A percentile compares a stretch with the other conserved stretches of the same genome.
Conservation (phyloP, 2,329 filamentous ascomycete species). For the Colletotrichum higginsianum region DNA sequence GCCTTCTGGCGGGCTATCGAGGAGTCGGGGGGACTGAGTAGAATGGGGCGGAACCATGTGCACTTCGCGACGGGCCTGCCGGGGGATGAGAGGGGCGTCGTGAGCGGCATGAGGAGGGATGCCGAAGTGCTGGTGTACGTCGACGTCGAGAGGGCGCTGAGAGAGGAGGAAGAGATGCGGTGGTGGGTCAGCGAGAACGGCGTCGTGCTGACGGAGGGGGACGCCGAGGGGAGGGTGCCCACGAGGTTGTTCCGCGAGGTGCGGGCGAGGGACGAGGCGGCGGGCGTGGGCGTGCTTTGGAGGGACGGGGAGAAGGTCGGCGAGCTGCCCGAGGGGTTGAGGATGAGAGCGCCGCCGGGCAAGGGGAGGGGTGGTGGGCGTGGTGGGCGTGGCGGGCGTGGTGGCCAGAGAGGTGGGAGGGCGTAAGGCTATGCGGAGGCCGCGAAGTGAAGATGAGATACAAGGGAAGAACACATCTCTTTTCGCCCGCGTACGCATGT, state of each 20-base stretch:
- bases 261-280: slow-evolving; percentile 65
- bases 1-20: slow-evolving; percentile 83
- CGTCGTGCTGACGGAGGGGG: slow-evolving; percentile 77
- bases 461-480: too few species aligned
- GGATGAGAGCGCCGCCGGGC: slow-evolving; percentile 62
- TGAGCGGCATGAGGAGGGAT: slow-evolving; percentile 85
- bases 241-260: slow-evolving; percentile 80
- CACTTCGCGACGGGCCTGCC: slow-evolving; percentile 88
- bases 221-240: slow-evolving; percentile 74
- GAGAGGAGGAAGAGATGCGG: slow-evolving; percentile 67
- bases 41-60: slow-evolving; percentile 89
- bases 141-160: slow-evolving; percentile 77
- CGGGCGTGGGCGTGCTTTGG: slow-evolving; percentile 74
- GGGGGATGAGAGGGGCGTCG: slow-evolving; percentile 63
- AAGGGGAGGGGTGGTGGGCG: slow-evolving; percentile 61
- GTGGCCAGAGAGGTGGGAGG: slow-evolving; percentile 49
- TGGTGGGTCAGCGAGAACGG: slow-evolving; percentile 89
- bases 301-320: slow-evolving; percentile 76
- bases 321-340: slow-evolving; percentile 75
- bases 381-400: slow-evolving; percentile 53
- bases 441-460: too few species aligned
- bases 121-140: slow-evolving; percentile 85
- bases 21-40: slow-evolving; percentile 80
- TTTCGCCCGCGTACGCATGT: too few species aligned
- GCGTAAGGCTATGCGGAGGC: neutral